Evolutionary conservation across 2,329 filamentous ascomycete genomes (phyloP).

Genomic region (Aspergillus sp.): DNA sequence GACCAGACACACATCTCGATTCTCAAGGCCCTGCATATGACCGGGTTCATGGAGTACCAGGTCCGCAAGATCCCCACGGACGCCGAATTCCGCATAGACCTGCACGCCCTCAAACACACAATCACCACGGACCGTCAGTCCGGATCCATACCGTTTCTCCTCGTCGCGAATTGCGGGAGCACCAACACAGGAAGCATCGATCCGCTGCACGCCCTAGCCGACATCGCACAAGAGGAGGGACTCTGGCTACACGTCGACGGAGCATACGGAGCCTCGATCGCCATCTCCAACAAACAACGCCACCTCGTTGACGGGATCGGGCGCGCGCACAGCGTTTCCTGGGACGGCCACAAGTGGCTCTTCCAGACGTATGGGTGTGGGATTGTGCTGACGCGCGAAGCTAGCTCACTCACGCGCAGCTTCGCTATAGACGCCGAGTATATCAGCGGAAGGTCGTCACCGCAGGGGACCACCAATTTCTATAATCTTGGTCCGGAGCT

Average conservation of each 20-base stretch:
- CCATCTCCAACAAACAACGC: slow-evolving; percentile 13
- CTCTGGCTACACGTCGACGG: slow-evolving; percentile 28
- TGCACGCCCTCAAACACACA: not conserved
- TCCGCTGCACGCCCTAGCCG: slow-evolving; percentile 14
- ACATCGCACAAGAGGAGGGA: slow-evolving; percentile 7
- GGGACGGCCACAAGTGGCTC: slow-evolving; percentile 28
- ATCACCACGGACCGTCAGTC: slow-evolving; percentile 7
- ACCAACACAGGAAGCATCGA: slow-evolving; percentile 23
- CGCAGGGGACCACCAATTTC: slow-evolving; percentile 10
- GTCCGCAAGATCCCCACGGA: slow-evolving; percentile 15
- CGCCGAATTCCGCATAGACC: slow-evolving; percentile 5
- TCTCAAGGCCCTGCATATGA: slow-evolving; percentile 13
- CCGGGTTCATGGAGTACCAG: slow-evolving; percentile 16
- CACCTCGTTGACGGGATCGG: slow-evolving; percentile 13
- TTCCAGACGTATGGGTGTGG: slow-evolving; percentile 28
- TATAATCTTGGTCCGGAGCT: slow-evolving; percentile 23
- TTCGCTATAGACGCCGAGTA: slow-evolving; percentile 16
- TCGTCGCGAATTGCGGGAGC: slow-evolving; percentile 20
- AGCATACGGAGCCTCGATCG: slow-evolving; percentile 20
- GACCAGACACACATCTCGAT: slow-evolving; percentile 21
- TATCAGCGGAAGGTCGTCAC: not conserved
- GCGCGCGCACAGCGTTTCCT: slow-evolving; percentile 22
- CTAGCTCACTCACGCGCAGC: slow-evolving; percentile 6
- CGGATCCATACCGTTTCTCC: slow-evolving; percentile 14
- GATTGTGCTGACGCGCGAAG: slow-evolving; percentile 19